Evolutionary conservation across 2,329 filamentous ascomycete species (phyloP).

Genomic region (Nemania serpens): DNA sequence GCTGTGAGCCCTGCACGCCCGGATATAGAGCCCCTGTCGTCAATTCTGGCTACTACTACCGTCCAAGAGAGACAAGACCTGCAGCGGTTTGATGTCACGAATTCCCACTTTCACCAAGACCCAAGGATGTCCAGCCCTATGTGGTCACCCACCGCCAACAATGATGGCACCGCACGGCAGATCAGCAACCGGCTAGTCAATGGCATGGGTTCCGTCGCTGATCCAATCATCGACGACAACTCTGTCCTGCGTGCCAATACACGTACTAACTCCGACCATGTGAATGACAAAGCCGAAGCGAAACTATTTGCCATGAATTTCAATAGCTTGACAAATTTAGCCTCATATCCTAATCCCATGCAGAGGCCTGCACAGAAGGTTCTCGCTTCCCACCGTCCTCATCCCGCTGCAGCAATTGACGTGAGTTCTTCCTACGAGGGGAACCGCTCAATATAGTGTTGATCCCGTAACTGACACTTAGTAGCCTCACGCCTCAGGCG

Average conservation of each 20-base stretch:
- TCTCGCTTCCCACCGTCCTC: slow-evolving; percentile 43
- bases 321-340: slow-evolving; percentile 58
- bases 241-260: slow-evolving; percentile 15
- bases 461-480: slow-evolving; percentile 12
- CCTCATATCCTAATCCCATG: slow-evolving; percentile 60
- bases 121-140: not conserved
- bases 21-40: not conserved
- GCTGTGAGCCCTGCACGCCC: slow-evolving; percentile 48
- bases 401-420: slow-evolving; percentile 21
- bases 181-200: not conserved
- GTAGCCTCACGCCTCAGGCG: slow-evolving; percentile 29
- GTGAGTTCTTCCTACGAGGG: slow-evolving; percentile 18
- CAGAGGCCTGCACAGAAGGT: slow-evolving; percentile 56
- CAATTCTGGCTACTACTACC: not conserved
- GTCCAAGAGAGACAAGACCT: slow-evolving; percentile 15
- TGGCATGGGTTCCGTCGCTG: not conserved
- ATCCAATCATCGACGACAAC: not conserved
- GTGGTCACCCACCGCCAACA: not conserved
- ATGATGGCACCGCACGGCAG: not conserved
- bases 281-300: slow-evolving; percentile 39
- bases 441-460: slow-evolving; percentile 16
- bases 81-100: slow-evolving; percentile 18
- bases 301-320: slow-evolving; percentile 53
- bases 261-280: slow-evolving; percentile 33
- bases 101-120: not conserved